Evolutionary conservation across 2,329 filamentous ascomycete genomes (phyloP).

Genomic region (Penicillium nordicum): DNA sequence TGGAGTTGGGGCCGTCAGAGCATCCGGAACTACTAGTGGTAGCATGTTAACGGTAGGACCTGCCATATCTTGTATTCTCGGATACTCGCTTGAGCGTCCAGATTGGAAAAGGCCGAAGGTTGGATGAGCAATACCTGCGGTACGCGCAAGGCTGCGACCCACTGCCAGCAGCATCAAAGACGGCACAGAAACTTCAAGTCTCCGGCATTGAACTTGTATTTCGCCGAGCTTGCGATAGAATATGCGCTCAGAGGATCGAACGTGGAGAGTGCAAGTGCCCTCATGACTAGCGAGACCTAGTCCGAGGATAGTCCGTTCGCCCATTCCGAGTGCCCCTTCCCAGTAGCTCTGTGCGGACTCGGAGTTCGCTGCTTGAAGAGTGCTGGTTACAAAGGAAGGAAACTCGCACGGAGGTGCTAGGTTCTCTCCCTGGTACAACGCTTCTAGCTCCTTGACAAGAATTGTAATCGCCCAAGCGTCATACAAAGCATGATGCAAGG

Average conservation of each 20-base stretch:
- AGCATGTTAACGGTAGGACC: slow-evolving; percentile 3
- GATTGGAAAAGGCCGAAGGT: slow-evolving; percentile 4
- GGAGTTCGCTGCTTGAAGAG: not conserved
- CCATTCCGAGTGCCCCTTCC: not conserved
- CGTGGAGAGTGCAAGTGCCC: too few species aligned
- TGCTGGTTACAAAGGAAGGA: not conserved
- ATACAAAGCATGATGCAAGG: slow-evolving; percentile 12
- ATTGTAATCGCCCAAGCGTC: slow-evolving; percentile 11
- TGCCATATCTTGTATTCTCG: not conserved
- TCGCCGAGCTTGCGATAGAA: not conserved
- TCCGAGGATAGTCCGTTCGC: not conserved
- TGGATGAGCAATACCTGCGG: not conserved
- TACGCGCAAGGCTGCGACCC: not conserved
- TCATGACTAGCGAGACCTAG: too few species aligned
- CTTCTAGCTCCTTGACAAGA: slow-evolving; percentile 3
- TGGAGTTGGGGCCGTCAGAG: not conserved
- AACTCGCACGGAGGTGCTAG: not conserved
- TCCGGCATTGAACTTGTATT: not conserved
- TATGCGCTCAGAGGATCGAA: not conserved
- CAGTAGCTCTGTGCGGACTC: not conserved
- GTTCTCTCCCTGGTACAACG: not conserved
- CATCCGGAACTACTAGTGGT: not conserved
- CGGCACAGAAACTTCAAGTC: not conserved
- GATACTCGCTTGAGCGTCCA: slow-evolving; percentile 4
- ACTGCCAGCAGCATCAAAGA: slow-evolving; percentile 1